Conservation (phyloP, 768 basidiomycete species). For the Lactifluus hygrophoroides region DNA sequence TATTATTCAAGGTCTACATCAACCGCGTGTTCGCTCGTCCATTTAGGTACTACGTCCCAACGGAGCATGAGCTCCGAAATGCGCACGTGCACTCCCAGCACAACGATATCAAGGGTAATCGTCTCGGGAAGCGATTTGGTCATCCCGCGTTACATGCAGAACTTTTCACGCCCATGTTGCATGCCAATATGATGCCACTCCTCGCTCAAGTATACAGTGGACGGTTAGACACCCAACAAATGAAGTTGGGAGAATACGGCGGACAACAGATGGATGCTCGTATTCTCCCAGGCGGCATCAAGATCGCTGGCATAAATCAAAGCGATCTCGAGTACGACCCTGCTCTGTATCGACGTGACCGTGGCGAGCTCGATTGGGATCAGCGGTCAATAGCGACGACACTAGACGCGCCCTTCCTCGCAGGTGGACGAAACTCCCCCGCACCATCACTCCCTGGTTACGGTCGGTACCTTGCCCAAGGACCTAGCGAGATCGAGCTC, state of each 20-base stretch:
- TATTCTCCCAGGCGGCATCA: slow-evolving; percentile 69
- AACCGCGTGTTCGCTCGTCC: slow-evolving; percentile 52
- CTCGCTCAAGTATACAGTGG: slow-evolving; percentile 70
- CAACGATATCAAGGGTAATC: slow-evolving; percentile 60
- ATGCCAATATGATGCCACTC: slow-evolving; percentile 76
- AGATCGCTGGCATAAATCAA: slow-evolving; percentile 75
- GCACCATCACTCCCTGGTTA: slow-evolving; percentile 37
- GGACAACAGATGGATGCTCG: slow-evolving; percentile 70
- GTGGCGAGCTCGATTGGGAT: slow-evolving; percentile 88
- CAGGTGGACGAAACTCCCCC: slow-evolving; percentile 33
- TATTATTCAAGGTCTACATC: slow-evolving; percentile 81
- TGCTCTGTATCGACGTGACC: slow-evolving; percentile 65
- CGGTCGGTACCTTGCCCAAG: slow-evolving; percentile 44
- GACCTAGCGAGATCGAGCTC: slow-evolving; percentile 42
- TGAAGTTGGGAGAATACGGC: slow-evolving; percentile 70
- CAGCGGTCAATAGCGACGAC: slow-evolving; percentile 59
- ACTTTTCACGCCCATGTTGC: slow-evolving; percentile 82
- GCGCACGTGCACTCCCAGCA: slow-evolving; percentile 74
- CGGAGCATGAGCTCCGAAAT: slow-evolving; percentile 61
- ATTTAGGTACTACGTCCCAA: slow-evolving; percentile 83
- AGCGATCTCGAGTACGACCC: slow-evolving; percentile 78
- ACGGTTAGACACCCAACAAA: slow-evolving; percentile 51
- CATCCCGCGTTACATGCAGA: slow-evolving; percentile 87
- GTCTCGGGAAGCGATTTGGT: slow-evolving; percentile 86
- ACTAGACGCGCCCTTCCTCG: slow-evolving; percentile 34